A percentile compares a stretch with the other conserved stretches of the same genome.
Conservation (phyloP, 2,329 filamentous ascomycete genomes). For the Alternaria sp. region DNA sequence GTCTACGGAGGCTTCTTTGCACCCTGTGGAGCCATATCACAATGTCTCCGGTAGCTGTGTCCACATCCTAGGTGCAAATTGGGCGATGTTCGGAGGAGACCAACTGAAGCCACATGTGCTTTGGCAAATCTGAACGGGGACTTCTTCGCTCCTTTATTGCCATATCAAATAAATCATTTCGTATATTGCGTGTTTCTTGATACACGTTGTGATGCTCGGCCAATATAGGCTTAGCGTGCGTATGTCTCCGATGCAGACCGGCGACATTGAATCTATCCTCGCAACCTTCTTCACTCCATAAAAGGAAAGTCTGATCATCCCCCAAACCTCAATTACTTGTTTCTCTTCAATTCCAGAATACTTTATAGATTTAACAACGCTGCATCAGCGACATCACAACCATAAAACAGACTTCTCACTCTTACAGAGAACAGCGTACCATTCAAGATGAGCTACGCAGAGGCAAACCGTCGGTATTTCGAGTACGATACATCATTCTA, state of each 20-base stretch:
- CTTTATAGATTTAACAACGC: neutral
- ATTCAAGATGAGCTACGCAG: conserved; percentile 41
- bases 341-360: neutral
- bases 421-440: neutral
- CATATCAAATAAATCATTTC: neutral
- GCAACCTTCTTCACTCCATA: neutral
- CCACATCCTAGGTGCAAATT: neutral
- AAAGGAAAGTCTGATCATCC: neutral
- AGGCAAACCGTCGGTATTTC: conserved; percentile 49
- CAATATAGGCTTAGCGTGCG: conserved; percentile 24
- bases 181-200: neutral
- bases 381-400: neutral
- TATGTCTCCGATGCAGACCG: conserved; percentile 29
- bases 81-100: neutral
- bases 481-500: conserved; percentile 32
- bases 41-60: conserved; percentile 3
- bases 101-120: conserved; percentile 17
- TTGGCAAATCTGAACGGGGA: neutral
- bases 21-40: neutral
- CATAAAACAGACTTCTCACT: neutral
- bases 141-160: neutral
- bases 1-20: neutral
- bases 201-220: conserved; percentile 4
- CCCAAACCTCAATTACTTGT: neutral
- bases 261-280: conserved; percentile 21